These are phyloP conservation scores for Leptographium procerum DNA, from an alignment of 2,329 filamentous ascomycete species.

Conservation along the genomic window DNA sequence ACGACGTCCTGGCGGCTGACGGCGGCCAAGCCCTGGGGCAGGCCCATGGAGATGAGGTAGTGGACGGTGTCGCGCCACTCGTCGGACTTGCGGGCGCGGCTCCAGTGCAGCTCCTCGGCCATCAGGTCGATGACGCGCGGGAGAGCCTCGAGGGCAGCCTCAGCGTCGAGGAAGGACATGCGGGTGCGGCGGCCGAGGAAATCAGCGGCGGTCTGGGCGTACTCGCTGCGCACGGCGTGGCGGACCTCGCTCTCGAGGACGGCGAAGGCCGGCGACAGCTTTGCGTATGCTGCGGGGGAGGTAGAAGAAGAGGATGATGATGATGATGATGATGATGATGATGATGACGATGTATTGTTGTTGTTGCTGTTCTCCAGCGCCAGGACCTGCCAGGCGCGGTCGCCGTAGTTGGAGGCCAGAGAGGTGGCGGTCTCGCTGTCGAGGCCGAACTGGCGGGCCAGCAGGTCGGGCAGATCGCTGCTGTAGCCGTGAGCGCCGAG, in stretches of 20 bases:
- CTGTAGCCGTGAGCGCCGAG: slow-evolving; percentile 66
- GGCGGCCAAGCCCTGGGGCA: slow-evolving; percentile 16
- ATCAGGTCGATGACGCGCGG: slow-evolving; percentile 84
- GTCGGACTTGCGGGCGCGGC: slow-evolving; percentile 55
- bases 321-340: too few species aligned
- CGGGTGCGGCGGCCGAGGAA: slow-evolving; percentile 76
- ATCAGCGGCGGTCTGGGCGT: slow-evolving; percentile 82
- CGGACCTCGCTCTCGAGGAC: slow-evolving; percentile 87
- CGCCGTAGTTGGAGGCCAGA: slow-evolving; percentile 76
- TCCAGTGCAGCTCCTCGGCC: slow-evolving; percentile 74
- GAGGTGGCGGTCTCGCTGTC: slow-evolving; percentile 93
- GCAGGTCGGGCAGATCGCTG: slow-evolving; percentile 79
- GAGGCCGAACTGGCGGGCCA: slow-evolving; percentile 86
- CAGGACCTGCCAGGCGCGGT: slow-evolving; percentile 84
- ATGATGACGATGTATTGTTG: too few species aligned
- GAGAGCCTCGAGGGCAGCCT: slow-evolving; percentile 77
- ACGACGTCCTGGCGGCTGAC: slow-evolving; percentile 1
- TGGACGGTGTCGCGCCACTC: slow-evolving; percentile 65
- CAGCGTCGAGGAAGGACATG: slow-evolving; percentile 81
- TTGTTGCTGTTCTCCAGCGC: slow-evolving; percentile 33
- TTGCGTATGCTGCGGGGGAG: slow-evolving; percentile 60
- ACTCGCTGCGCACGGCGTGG: slow-evolving; percentile 80
- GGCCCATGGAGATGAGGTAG: slow-evolving; percentile 53
- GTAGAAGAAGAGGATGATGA: too few species aligned
- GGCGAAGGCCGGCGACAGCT: slow-evolving; percentile 69